Conservation (phyloP, 176 grass and related monocot species). For the Oryza rufipogon region DNA sequence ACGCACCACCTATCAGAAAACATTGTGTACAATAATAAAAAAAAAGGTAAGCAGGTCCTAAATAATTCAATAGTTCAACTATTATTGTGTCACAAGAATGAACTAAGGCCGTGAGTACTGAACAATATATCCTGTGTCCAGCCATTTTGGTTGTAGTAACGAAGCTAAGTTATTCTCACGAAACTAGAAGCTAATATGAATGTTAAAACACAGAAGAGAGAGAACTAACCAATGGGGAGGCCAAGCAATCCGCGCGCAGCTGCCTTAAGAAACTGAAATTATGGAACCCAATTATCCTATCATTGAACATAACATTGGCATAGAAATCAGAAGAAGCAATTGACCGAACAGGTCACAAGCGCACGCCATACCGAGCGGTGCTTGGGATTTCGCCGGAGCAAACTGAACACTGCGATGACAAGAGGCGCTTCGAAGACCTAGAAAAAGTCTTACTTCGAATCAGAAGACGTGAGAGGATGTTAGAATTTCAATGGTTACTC, state of each 20-base stretch:
- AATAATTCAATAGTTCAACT: background rate
- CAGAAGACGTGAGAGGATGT: background rate
- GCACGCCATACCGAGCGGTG: conserved; percentile 51
- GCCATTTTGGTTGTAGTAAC: background rate
- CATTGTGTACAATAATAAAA: conserved; percentile 12
- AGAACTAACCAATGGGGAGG: conserved; percentile 66
- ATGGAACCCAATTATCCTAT: conserved; percentile 25
- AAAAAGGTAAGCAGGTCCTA: background rate
- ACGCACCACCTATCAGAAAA: conserved; percentile 64
- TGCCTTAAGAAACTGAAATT: conserved; percentile 71
- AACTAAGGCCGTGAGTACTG: background rate
- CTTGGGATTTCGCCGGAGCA: conserved; percentile 55
- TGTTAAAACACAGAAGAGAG: conserved; percentile 13
- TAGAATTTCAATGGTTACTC: no score
- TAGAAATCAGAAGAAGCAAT: background rate
- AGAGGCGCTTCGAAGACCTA: conserved; percentile 72
- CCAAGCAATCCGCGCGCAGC: conserved; percentile 54
- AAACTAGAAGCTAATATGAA: background rate
- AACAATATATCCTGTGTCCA: background rate
- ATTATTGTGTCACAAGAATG: background rate
- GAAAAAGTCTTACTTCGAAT: background rate
- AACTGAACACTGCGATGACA: conserved; percentile 71
- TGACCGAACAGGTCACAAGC: conserved; percentile 12
- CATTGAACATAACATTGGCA: background rate
- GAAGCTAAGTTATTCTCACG: background rate